A percentile compares a stretch with the other conserved stretches of the same genome.
Conservation (phyloP, 2,329 filamentous ascomycete genomes). For the Microdochium trichocladiopsis region DNA sequence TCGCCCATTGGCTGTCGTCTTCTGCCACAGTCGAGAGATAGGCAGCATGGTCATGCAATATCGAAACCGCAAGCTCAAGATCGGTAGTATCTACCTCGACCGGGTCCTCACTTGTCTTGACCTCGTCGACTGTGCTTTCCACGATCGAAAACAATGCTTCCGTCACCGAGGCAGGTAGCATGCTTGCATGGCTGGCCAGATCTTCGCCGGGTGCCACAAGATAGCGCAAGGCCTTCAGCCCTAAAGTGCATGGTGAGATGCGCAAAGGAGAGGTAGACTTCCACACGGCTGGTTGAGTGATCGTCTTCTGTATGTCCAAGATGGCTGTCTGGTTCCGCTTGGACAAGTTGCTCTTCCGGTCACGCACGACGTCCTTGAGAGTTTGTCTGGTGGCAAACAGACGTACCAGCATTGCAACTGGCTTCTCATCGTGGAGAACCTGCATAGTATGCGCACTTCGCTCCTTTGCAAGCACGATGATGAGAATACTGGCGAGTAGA, state of each 20-base stretch:
- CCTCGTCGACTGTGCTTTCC: slow-evolving; percentile 7
- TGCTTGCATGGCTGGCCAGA: background rate
- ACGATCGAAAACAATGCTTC: background rate
- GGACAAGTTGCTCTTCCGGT: slow-evolving; percentile 63
- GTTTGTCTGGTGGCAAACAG: slow-evolving; percentile 48
- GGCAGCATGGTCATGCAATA: slow-evolving; percentile 48
- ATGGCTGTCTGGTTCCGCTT: slow-evolving; percentile 54
- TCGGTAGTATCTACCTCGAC: slow-evolving; percentile 17
- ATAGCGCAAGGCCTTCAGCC: slow-evolving; percentile 28
- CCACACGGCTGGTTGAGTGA: slow-evolving; percentile 55
- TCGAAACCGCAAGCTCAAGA: slow-evolving; percentile 35
- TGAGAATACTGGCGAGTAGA: slow-evolving; percentile 53
- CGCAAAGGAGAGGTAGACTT: slow-evolving; percentile 37
- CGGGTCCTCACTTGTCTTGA: slow-evolving; percentile 3
- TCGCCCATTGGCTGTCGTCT: slow-evolving; percentile 36
- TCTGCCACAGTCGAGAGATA: slow-evolving; percentile 32
- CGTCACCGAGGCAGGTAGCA: background rate
- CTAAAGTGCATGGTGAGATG: slow-evolving; percentile 44
- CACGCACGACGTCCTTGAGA: slow-evolving; percentile 53
- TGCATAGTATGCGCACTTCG: slow-evolving; percentile 46
- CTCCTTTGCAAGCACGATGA: slow-evolving; percentile 50
- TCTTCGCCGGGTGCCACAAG: slow-evolving; percentile 3
- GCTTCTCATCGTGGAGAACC: background rate
- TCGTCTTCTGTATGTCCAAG: slow-evolving; percentile 40
- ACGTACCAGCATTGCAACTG: slow-evolving; percentile 43